Base-by-base conservation (phyloP, 306 rosid species). In the Cyclanthera cordifolia region DNA sequence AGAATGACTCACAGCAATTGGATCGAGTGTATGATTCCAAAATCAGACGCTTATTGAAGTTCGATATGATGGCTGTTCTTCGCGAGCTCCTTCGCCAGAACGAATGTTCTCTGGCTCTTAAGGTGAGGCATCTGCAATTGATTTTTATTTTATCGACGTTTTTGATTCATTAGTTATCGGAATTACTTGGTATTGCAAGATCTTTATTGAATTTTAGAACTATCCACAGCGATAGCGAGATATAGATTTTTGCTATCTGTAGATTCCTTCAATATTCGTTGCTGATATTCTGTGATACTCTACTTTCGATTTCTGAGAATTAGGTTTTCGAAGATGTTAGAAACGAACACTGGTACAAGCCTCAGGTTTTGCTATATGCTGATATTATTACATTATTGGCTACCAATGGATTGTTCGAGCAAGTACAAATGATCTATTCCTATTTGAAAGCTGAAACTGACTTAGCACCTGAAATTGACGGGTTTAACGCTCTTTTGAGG, bases 61-160 rank as follows among this genome's bases (percentile, higher is more conserved):
- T 84, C 76, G 85, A 81, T 59, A 71, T 81, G 85, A 64, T 81
- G 73, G 85, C 85, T 19, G 82, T 84, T 14, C 83, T 84, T 39
- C 71, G 77, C 20, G 85, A 84, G 73, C 83, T 81, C 48, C 81
- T 84, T 10, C 88, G 82, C 70, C 88, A 80, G 71, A 74, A 76
- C 39, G 83, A 84, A 61, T 84, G 83, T 74, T 7, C 59, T 65
- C 72, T 84, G 81, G 88, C 88, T 21, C 83, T 84, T 77, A 78
- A 84, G 88, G 88, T 84, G 28, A 66, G 28, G 5, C 13, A 0
- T 19, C 43, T 63, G 19, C 25, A 16, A 21, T 0, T 2, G 0
- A 16, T 39, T 51, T n/a, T 41, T 25, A 10, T 34, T 13, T 6
- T 2, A 43, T 30, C 39, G 17, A 32, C 2, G 16, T 4, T 2